A percentile compares a stretch with the other conserved stretches of the same genome.
Conservation (phyloP, 164 flowering plant genomes). For the Warburgia ugandensis region DNA sequence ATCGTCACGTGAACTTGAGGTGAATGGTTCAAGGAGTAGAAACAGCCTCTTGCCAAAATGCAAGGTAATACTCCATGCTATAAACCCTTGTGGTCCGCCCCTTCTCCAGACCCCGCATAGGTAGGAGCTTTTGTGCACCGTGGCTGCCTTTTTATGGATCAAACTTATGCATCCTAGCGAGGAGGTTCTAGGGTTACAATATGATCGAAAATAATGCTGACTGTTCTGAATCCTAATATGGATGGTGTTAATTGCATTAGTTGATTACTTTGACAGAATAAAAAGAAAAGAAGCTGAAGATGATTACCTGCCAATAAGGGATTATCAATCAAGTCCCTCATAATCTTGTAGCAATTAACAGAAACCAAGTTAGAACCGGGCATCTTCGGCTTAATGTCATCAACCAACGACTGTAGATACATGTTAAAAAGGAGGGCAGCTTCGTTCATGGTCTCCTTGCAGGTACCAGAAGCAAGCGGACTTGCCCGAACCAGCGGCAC, state of each 20-base stretch:
- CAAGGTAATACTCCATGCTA: too few relatives aligned
- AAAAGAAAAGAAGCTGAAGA: not conserved
- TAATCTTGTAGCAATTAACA: constrained; percentile 41
- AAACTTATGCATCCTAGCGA: too few relatives aligned
- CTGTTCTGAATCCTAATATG: too few relatives aligned
- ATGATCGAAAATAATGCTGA: too few relatives aligned
- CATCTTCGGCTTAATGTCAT: constrained; percentile 26
- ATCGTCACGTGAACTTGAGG: too few relatives aligned
- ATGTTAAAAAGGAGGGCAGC: constrained; percentile 46
- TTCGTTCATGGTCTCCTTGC: constrained; percentile 26
- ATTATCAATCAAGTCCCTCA: constrained; percentile 29
- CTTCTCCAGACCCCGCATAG: too few relatives aligned
- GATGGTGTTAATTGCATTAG: not conserved
- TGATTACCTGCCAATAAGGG: constrained; percentile 40
- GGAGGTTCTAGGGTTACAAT: too few relatives aligned
- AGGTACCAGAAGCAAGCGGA: constrained; percentile 12
- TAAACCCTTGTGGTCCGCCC: too few relatives aligned
- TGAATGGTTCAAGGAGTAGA: too few relatives aligned
- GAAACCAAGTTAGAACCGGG: constrained; percentile 41
- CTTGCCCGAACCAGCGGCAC: constrained; percentile 24
- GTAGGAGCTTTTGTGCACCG: too few relatives aligned
- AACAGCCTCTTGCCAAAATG: too few relatives aligned
- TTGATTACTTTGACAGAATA: not conserved
- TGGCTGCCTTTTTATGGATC: too few relatives aligned
- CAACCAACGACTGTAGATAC: constrained; percentile 28